Evolutionary conservation across 257 asterid species (phyloP).

Genomic region (Nicotiana tomentosiformis): DNA sequence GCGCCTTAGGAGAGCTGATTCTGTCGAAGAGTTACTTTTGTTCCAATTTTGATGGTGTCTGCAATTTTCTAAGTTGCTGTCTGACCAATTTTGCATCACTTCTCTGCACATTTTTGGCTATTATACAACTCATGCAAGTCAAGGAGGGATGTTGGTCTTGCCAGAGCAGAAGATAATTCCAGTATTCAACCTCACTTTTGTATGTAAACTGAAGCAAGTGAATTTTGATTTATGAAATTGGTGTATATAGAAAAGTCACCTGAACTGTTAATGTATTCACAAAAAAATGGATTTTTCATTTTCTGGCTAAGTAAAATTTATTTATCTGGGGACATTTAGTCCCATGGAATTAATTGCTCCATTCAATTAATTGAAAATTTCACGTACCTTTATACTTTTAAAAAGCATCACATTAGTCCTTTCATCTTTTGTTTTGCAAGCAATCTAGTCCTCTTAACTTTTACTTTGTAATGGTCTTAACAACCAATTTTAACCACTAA

Average conservation of each 20-base stretch:
- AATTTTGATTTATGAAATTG: background rate
- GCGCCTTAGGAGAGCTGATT: slow-evolving; percentile 9
- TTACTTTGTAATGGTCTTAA: background rate
- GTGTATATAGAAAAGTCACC: background rate
- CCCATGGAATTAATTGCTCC: background rate
- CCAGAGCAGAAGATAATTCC: background rate
- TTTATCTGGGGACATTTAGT: background rate
- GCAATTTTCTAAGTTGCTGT: background rate
- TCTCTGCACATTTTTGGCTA: background rate
- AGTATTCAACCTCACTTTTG: background rate
- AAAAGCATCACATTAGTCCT: no score
- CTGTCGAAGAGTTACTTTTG: background rate
- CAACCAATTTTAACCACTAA: background rate
- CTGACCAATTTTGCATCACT: background rate
- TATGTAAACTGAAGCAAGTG: background rate
- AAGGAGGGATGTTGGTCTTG: background rate
- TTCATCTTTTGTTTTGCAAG: no score
- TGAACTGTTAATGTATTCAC: background rate
- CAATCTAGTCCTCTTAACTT: no score
- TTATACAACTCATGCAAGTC: background rate
- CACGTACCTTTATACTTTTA: background rate
- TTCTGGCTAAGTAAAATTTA: background rate
- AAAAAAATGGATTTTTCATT: background rate
- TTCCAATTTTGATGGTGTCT: background rate
- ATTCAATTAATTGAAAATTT: background rate